Evolutionary conservation across 163 green algal species (phyloP).

Genomic region (Scenedesmus sp.): DNA sequence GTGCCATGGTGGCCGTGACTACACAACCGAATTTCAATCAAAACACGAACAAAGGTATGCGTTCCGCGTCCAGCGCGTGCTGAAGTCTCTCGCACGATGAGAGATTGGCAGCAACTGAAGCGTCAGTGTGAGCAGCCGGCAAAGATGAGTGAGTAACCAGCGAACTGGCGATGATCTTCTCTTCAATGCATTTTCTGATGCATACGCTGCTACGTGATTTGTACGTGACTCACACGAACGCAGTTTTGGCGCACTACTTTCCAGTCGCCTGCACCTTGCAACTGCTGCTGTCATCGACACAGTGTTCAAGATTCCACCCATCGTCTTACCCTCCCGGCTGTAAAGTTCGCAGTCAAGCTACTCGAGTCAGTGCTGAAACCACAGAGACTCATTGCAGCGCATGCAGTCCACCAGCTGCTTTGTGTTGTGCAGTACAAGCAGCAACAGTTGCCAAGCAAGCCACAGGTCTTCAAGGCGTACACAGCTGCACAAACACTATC

Average conservation of each 20-base stretch:
- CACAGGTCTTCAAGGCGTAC: neutral
- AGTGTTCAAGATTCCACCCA: neutral
- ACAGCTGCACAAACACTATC: neutral
- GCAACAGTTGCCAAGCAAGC: neutral
- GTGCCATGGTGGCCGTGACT: conserved; percentile 12
- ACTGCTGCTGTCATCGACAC: neutral
- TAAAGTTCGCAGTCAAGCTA: neutral
- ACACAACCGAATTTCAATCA: neutral
- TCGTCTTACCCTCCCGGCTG: no score
- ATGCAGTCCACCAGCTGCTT: neutral
- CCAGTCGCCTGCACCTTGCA: neutral
- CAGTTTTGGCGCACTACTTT: neutral
- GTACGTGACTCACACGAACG: neutral
- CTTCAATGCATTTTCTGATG: neutral
- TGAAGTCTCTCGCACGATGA: neutral
- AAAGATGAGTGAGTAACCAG: neutral
- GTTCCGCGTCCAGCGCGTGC: neutral
- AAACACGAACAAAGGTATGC: neutral
- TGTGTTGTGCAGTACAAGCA: neutral
- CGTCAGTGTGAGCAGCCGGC: conserved; percentile 3
- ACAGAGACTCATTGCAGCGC: neutral
- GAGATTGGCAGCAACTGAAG: neutral
- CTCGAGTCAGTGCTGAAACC: neutral
- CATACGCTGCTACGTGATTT: neutral
- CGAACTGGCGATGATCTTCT: neutral